Percentiles rank a stretch among this genome's conserved stretches.
Conservation (phyloP, 1,139 yeast species). For the Geotrichum phurueaensis region DNA sequence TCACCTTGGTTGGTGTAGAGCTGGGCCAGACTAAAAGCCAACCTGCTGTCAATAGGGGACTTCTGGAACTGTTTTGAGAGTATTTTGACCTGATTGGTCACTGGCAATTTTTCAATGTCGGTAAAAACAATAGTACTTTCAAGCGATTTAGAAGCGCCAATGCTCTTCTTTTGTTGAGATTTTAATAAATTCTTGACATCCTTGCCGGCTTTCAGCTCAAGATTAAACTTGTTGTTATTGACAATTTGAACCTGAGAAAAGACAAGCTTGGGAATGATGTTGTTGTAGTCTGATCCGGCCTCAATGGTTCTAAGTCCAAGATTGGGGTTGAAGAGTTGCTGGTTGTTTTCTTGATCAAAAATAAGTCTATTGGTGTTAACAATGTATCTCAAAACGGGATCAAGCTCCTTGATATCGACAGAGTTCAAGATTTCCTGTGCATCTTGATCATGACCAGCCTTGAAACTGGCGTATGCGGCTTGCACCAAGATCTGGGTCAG, state of each 20-base stretch:
- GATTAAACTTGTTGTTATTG: slow-evolving; percentile 26
- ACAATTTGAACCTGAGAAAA: slow-evolving; percentile 23
- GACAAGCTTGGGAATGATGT: slow-evolving; percentile 20
- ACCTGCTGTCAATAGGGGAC: slow-evolving; percentile 22
- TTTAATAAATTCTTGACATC: slow-evolving; percentile 20
- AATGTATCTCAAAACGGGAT: slow-evolving; percentile 17
- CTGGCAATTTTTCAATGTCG: slow-evolving; percentile 13
- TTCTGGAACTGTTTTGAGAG: slow-evolving; percentile 18
- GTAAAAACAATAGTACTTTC: slow-evolving; percentile 15
- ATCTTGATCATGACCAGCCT: slow-evolving; percentile 41
- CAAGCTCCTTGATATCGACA: slow-evolving; percentile 21
- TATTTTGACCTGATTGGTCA: slow-evolving; percentile 15
- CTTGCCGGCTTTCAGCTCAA: slow-evolving; percentile 28
- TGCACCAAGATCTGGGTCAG: slow-evolving; percentile 63
- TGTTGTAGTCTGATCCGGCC: slow-evolving; percentile 19
- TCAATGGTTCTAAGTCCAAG: slow-evolving; percentile 26
- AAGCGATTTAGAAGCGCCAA: slow-evolving; percentile 13
- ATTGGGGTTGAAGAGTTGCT: slow-evolving; percentile 25
- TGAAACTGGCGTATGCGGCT: slow-evolving; percentile 57
- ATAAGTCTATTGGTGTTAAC: slow-evolving; percentile 19
- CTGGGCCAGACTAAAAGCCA: slow-evolving; percentile 40
- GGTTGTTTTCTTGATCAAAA: slow-evolving; percentile 7
- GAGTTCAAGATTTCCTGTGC: slow-evolving; percentile 42
- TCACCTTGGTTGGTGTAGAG: slow-evolving; percentile 39
- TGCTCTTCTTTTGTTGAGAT: slow-evolving; percentile 4